Base-by-base conservation (phyloP, 345 rosid species). In the Draba incana region DNA sequence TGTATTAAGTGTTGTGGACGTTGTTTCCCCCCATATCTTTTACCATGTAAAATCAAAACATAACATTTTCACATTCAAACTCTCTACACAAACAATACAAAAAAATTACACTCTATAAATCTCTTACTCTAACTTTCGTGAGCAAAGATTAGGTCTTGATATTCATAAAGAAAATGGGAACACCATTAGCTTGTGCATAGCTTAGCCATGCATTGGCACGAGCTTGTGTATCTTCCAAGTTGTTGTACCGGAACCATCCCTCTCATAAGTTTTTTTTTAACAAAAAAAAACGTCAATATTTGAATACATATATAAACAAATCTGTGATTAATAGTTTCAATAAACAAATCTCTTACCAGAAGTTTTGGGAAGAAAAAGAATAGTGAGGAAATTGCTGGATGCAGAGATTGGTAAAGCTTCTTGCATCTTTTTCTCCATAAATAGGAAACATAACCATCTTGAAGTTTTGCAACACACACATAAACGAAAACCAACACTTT, bases 11-110 rank as follows among this genome's bases (percentile, higher is more conserved):
- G 95, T 86, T 0, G 97, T 75, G 1, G 97, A 91, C 10, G 97
- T 95, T 35, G 86, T 91, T 77, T 94, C 99, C 67, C 99, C 99
- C 0, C 95, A 94, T 75, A 94, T 87, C 99, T 92, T 69, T 67
- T 20, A 20, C 20, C 20, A 20, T 20, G 20, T 20, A 20, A 20
- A 66, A 39, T 68, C 68, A n/a, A 16, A 15, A 3, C n/a, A 4
- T 28, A 68, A 14, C 68, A 68, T 75, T 62, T 46, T 20, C n/a
- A 13, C 8, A 64, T 48, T 38, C 37, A 28, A 46, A 38, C 15
- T 56, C 27, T 15, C 37, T 42, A 23, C 6, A 13, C 0, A 31
- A 31, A 28, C 31, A 28, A 28, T 28, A 27, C 0, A 20, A 24
- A 38, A 41, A 41, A 0, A 20, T 20, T 20, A 20, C 20, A 20